Evolutionary conservation across 768 basidiomycete genomes (phyloP), one percentile per base, ranked within the genome.

Genomic region (Suillus sp.): DNA sequence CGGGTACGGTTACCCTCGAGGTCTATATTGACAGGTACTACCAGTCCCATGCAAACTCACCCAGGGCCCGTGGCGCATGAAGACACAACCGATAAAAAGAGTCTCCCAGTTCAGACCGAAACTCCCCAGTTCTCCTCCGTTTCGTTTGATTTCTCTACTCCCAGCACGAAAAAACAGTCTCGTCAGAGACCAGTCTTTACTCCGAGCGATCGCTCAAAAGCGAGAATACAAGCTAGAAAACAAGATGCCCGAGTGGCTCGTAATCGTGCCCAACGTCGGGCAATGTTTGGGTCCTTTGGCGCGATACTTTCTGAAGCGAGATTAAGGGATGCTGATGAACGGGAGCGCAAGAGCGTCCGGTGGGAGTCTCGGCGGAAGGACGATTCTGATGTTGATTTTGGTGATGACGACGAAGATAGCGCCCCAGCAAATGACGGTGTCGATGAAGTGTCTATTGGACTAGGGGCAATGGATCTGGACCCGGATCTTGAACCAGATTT

Each of bases 361-460:
- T 75, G 78, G 73, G 76, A 78, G n/a, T 81, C 86, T 66, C 76
- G 84, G 72, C 80, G 89, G 58, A 75, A 78, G 50, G 88, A 81
- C 0, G 89, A 89, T 70, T 88, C 87, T 34, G 91, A 92, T 69
- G 64, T 91, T 14, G 85, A 90, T 48, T 90, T 86, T 86, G 88
- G 86, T 1, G 83, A 81, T 53, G 77, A 72, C 4, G 79, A 77
- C 16, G 78, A 69, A 13, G 66, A 70, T 3, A 77, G 74, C 50
- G 63, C 45, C 1, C 65, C 55, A 14, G 72, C 62, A n/a, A 25
- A 63, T 10, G 74, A 75, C 53, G 75, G 51, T 8, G 69, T 73
- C 62, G 72, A 76, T 35, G 67, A 70, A 43, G 58, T 76, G 48
- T 76, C 75, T 53, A 67, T 64, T 25, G 70, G 59, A 27, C 71